Conservation (phyloP, 2,329 filamentous ascomycete genomes). For the Xylogone sp. region DNA sequence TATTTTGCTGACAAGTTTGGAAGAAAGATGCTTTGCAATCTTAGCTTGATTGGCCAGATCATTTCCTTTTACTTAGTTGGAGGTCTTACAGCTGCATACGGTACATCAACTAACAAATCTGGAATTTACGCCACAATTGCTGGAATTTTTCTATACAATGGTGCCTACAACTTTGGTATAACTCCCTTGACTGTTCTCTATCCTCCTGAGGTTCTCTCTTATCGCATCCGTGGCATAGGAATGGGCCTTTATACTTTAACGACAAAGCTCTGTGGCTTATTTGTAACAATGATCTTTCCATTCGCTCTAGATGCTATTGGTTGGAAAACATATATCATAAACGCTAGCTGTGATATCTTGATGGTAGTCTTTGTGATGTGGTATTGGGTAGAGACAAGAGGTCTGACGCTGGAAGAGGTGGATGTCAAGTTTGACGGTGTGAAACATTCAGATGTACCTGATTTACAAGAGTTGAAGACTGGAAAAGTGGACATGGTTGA, state of each 20-base stretch:
- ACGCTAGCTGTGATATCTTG: constrained; percentile 6
- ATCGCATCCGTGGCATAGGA: constrained; percentile 27
- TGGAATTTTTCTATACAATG: constrained; percentile 47
- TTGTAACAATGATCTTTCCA: constrained; percentile 11
- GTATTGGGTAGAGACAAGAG: constrained; percentile 61
- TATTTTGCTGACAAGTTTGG: constrained; percentile 36
- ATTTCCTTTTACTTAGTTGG: constrained; percentile 46
- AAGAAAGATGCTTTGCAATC: constrained; percentile 31
- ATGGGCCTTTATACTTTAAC: constrained; percentile 27
- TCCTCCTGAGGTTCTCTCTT: constrained; percentile 39
- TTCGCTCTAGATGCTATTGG: constrained; percentile 10
- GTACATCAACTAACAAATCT: background rate
- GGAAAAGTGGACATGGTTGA: constrained; percentile 5
- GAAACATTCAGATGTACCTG: constrained; percentile 3
- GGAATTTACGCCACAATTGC: constrained; percentile 39
- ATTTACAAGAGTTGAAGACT: constrained; percentile 1
- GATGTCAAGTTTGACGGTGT: constrained; percentile 20
- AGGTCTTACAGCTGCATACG: constrained; percentile 34
- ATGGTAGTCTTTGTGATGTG: constrained; percentile 51
- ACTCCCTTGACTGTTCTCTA: constrained; percentile 41
- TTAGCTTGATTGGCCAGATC: constrained; percentile 12
- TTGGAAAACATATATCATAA: constrained; percentile 11
- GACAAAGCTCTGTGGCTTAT: constrained; percentile 17
- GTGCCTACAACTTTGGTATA: constrained; percentile 40
- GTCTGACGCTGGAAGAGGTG: constrained; percentile 61